Evolutionary conservation across 2,329 filamentous ascomycete species (phyloP), one percentile per base, ranked within the genome.

Genomic region (Colletotrichum karsti): DNA sequence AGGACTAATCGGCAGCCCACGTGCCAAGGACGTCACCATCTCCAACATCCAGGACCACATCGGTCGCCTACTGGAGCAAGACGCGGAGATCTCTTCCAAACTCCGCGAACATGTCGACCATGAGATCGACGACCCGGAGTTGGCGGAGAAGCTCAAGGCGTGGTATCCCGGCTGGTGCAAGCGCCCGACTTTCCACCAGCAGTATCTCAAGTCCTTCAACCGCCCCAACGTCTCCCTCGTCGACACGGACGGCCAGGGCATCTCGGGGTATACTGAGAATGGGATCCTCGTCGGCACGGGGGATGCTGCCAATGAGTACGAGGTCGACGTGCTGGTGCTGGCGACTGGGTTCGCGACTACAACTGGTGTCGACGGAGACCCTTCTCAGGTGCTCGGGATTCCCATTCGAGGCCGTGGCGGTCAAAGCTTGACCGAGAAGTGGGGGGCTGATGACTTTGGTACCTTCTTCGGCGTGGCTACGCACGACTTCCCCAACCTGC

Each of bases 161-260:
- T 90, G 86, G 85, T 91, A 91, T 72, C 83, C 85, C 1, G 77
- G 78, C 0, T 90, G 85, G 83, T 91, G 89, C 79, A 91, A 92
- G 74, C 84, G 90, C 0, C 88, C 89, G 0, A 84, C 81, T 35
- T 91, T 90, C 76, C 87, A 87, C 74, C 86, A 91, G 72, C 81
- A 84, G 3, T 91, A 89, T 72, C 82, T 91, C 0, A 72, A 80
- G 3, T 72, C 84, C 0, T 92, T 91, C 82, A 92, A 92, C 76
- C 74, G 73, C 30, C 75, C 81, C 0, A 85, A 89, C 72, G 89
- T 92, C 7, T 81, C 82, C 7, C 83, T 92, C 0, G 79, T 92
- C 18, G 87, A 91, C 73, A 91, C 88, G 1, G 76, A 86, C 26
- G 87, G 85, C 7, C 80, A 82, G 69, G 87, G 88, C 8, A 75